These are phyloP conservation scores for Colletotrichum tamarilloi DNA, from an alignment of 2,329 filamentous ascomycete species.

Conservation along the genomic window DNA sequence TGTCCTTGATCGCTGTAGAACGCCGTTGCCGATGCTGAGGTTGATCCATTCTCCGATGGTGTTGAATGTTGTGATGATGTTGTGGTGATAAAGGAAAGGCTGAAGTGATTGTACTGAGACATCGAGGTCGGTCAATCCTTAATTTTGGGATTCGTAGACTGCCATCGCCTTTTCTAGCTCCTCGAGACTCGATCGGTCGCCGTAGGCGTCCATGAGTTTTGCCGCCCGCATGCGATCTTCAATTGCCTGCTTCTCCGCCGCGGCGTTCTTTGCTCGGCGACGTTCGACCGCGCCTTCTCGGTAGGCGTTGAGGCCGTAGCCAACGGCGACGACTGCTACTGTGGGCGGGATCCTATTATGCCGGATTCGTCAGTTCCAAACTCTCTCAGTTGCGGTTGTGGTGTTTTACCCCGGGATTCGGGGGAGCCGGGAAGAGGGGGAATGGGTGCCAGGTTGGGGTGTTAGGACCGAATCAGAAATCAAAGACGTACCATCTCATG, in stretches of 20 bases:
- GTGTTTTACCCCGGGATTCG: background rate
- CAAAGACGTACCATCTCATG: slow-evolving; percentile 45
- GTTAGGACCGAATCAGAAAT: background rate
- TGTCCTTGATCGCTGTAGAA: background rate
- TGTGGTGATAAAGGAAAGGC: background rate
- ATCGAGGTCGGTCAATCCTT: background rate
- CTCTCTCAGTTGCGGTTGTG: background rate
- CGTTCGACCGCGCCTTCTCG: slow-evolving; percentile 43
- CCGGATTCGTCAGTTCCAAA: slow-evolving; percentile 4
- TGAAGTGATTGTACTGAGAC: background rate
- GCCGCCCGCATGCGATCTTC: slow-evolving; percentile 51
- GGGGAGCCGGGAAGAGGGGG: background rate
- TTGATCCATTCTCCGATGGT: background rate
- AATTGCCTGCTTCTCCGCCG: slow-evolving; percentile 47
- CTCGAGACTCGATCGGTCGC: slow-evolving; percentile 59
- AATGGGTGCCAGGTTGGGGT: background rate
- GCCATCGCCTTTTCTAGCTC: slow-evolving; percentile 60
- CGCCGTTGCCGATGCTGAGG: slow-evolving; percentile 24
- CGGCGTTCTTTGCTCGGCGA: slow-evolving; percentile 41
- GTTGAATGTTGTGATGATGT: background rate
- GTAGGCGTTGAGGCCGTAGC: slow-evolving; percentile 49
- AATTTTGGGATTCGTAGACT: slow-evolving; percentile 52
- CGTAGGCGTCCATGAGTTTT: slow-evolving; percentile 61
- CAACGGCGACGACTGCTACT: slow-evolving; percentile 45
- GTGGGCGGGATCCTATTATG: slow-evolving; percentile 46